A percentile compares a stretch with the other conserved stretches of the same genome.
Evolutionary conservation across 75 land plant genomes (phyloP).

Genomic region (Adiantum capillusveneris): DNA sequence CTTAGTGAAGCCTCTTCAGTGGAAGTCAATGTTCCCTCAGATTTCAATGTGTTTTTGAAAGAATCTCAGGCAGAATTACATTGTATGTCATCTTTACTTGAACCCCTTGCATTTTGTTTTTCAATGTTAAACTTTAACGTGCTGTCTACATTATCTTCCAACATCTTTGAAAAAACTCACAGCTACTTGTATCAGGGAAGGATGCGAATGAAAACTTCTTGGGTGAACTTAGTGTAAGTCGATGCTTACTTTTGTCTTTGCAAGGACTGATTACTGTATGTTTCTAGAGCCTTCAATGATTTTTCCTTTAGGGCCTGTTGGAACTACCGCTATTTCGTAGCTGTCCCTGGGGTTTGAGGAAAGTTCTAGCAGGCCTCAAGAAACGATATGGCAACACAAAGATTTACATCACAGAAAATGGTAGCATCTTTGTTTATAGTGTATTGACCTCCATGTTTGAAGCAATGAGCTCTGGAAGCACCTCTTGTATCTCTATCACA

Average conservation of each 20-base stretch:
- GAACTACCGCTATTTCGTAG: too few relatives aligned
- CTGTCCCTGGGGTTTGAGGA: too few relatives aligned
- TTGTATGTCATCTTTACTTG: not conserved
- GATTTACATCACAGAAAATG: constrained; percentile 15
- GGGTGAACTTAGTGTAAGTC: not conserved
- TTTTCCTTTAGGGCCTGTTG: too few relatives aligned
- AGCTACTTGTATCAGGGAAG: not conserved
- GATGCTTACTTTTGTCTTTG: too few relatives aligned
- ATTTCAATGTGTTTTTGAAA: not conserved
- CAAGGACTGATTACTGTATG: too few relatives aligned
- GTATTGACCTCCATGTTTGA: not conserved
- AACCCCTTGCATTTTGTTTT: too few relatives aligned
- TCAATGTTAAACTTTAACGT: too few relatives aligned
- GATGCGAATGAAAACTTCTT: not conserved
- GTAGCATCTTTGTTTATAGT: not conserved
- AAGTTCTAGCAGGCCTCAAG: constrained; percentile 8
- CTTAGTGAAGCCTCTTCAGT: too few relatives aligned
- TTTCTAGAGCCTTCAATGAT: too few relatives aligned
- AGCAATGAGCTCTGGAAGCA: not conserved
- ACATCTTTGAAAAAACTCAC: too few relatives aligned
- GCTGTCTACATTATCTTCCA: too few relatives aligned
- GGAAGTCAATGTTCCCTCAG: not conserved
- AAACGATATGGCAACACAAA: constrained; percentile 9
- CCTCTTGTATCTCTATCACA: not conserved
- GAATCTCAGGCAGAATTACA: not conserved